A percentile compares a stretch with the other conserved stretches of the same genome.
Conservation (phyloP, 2,329 filamentous ascomycete species). For the Calonectria montana region DNA sequence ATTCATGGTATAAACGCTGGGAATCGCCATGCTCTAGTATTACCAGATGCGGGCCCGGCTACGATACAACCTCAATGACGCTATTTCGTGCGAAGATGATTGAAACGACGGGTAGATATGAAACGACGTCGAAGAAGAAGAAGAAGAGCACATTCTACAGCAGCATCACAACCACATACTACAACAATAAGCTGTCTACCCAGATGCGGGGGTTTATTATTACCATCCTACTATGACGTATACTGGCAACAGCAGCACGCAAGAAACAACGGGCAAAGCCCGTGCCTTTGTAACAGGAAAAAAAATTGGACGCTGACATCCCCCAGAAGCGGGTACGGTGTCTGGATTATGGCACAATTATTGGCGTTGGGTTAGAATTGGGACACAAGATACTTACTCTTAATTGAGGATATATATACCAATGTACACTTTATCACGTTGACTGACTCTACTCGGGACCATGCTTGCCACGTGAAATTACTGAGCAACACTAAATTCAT, state of each 20-base stretch:
- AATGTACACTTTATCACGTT: constrained; percentile 18
- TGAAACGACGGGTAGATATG: constrained; percentile 25
- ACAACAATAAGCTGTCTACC: background rate
- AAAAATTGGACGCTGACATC: constrained; percentile 21
- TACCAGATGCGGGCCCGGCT: background rate
- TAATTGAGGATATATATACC: constrained; percentile 25
- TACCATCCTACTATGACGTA: background rate
- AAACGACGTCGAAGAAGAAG: background rate
- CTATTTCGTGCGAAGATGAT: constrained; percentile 27
- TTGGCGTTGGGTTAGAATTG: constrained; percentile 43
- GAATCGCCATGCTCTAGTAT: background rate
- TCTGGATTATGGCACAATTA: constrained; percentile 35
- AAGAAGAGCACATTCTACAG: background rate
- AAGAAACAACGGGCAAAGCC: constrained; percentile 28
- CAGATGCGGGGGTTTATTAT: background rate
- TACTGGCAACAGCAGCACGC: constrained; percentile 25
- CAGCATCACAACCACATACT: background rate
- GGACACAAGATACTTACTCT: constrained; percentile 25
- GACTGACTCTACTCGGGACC: background rate
- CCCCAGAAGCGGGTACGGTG: constrained; percentile 14
- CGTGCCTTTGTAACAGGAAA: constrained; percentile 34
- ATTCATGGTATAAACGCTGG: constrained; percentile 77
- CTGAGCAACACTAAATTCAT: background rate
- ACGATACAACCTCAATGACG: constrained; percentile 7
- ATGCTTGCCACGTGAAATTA: background rate